Evolutionary conservation across 495 filamentous ascomycete species (phyloP), one percentile per base, ranked within the genome.

Genomic region (Trichocladium antarcticum): DNA sequence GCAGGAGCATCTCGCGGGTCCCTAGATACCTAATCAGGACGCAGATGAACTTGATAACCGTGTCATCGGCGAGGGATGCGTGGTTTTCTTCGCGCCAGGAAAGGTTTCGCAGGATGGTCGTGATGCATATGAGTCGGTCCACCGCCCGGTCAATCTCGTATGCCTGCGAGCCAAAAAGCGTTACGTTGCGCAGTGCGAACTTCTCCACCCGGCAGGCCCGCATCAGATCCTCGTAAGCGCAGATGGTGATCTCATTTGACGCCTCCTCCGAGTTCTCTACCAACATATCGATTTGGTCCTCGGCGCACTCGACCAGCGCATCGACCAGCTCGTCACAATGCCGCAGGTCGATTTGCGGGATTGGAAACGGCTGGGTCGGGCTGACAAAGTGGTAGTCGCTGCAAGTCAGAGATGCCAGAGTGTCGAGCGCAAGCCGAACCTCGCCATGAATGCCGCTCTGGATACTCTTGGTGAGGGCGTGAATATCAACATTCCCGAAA

Each of bases 381-480:
- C 29, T 37, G 36, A 52, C 42, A 14, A 38, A 56, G 16, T 81
- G 75, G 22, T 86, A 72, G 20, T 78, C 74, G 34, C 77, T 64
- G 2, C 71, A 64, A 0, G 59, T 57, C 29, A 67, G 58, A 8
- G 76, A 68, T 31, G 78, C 80, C 7, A 98, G 74, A 1, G 82
- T 84, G 64, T 96, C 92, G 42, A 98, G 68, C 11, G 92, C 90
- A 55, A 94, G 67, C 9, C 89, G 81, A 21, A 95, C 79, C 62
- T 98, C 92, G 11, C 80, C 81, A 57, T 87, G 78, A 43, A 98
- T 85, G 3, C 90, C 92, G 49, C 84, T 94, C 52, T 93, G 87
- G n/a, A 98, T 71, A 57, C 87, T 85, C 74, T 87, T 85, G 1
- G 80, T 94, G 35, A 98, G 73, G n/a, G 90, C 87, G 54, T 87